Base-by-base conservation (phyloP, 768 basidiomycete species). In the Amanita thiersii region DNA sequence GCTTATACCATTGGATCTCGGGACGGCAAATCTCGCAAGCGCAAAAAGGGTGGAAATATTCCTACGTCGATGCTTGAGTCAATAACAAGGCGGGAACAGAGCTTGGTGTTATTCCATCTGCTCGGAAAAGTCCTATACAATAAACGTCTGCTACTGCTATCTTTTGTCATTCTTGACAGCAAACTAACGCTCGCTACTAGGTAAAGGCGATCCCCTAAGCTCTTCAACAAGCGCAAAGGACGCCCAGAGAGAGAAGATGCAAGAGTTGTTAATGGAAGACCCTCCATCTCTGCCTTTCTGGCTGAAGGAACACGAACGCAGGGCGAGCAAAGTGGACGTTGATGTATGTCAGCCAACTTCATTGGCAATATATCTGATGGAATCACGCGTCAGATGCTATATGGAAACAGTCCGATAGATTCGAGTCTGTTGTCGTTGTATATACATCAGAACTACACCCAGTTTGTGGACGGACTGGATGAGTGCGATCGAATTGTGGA, bases 51-150 rank as follows among this genome's bases (percentile, higher is more conserved):
- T 44, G 58, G 51, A 31, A 55, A 50, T 29, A 47, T 44, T 36
- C 51, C 44, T 8, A 49, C 50, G 0, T 57, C 60, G 9, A 58
- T 64, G 3, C 58, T 56, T 96, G 84, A 90, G 51, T 75, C 79
- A 0, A 72, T 91, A 0, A 87, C 89, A 15, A 65, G 82, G 44
- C 68, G 89, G 40, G 96, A 99, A 54, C 84, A 90, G 52, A 86
- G 79, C 46, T 64, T 99, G 11, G 79, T 77, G 7, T 62, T 99
- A 38, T 99, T 99, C 56, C 96, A 97, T 61, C 61, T 97, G 12
- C 66, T 99, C 37, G 96, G 96, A 11, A 94, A 88, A 63, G 75
- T 98, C 1, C 58, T 98, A 36, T 98, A 96, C 56, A 97, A 94
- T 59, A 99, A 98, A 61, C 79, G 96, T 96, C 32, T 42, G 77